Percentiles rank a stretch among this genome's conserved stretches.
Conservation (phyloP, 768 basidiomycete genomes). For the Lyophyllum semitale region DNA sequence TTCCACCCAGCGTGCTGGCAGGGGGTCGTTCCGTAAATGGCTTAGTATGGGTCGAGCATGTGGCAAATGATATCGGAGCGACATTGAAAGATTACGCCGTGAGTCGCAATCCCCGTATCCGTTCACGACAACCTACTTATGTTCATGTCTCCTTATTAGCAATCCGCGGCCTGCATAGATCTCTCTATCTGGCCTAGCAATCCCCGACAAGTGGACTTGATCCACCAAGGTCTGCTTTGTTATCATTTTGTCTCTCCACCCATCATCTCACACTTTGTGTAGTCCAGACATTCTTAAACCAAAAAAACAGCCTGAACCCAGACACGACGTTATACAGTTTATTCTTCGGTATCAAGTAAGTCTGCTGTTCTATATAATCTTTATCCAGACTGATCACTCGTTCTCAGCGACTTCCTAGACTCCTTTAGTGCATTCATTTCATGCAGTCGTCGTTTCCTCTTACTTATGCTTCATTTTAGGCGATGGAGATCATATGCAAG, state of each 20-base stretch:
- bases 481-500: conserved; percentile 47
- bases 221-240: conserved; percentile 41
- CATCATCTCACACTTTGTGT: not conserved
- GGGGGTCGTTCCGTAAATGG: conserved; percentile 57
- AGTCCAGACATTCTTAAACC: conserved; percentile 48
- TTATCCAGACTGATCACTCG: not conserved
- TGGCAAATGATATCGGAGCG: conserved; percentile 43
- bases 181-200: conserved; percentile 54
- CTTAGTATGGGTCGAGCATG: conserved; percentile 49
- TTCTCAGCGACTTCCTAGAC: conserved; percentile 42
- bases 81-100: conserved; percentile 56
- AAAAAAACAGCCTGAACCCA: conserved; percentile 44
- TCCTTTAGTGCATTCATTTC: conserved; percentile 34
- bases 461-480: conserved; percentile 21
- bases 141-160: conserved; percentile 19
- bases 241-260: not conserved
- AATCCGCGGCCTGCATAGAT: conserved; percentile 49
- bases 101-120: conserved; percentile 6
- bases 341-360: conserved; percentile 60
- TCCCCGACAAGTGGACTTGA: conserved; percentile 46
- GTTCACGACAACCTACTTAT: not conserved
- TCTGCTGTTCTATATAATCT: not conserved
- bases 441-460: not conserved
- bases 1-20: conserved; percentile 42
- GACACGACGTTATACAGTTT: conserved; percentile 49